A percentile compares a stretch with the other conserved stretches of the same genome.
Conservation (phyloP, 208 protist species). For the Trypanosoma theileri region DNA sequence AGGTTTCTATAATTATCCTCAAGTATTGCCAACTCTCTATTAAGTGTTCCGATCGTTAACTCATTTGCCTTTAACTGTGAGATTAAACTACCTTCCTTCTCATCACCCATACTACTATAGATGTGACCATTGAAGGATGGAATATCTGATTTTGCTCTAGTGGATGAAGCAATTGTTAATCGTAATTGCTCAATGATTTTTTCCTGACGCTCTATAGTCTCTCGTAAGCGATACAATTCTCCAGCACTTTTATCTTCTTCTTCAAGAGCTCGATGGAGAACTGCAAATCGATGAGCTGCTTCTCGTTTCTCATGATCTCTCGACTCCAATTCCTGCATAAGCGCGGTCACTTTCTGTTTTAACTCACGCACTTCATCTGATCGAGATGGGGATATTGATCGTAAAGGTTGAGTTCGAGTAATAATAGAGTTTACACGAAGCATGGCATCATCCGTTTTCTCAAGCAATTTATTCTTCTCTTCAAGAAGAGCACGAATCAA, state of each 20-base stretch:
- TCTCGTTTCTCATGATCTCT: slow-evolving; percentile 18
- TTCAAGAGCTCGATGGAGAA: slow-evolving; percentile 8
- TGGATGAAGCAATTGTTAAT: neutral
- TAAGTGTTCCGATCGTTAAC: slow-evolving; percentile 52
- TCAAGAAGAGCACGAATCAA: slow-evolving; percentile 18
- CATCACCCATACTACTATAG: neutral
- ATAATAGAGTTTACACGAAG: slow-evolving; percentile 11
- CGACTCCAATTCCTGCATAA: slow-evolving; percentile 12
- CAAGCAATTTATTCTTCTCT: slow-evolving; percentile 18
- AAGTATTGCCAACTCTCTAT: slow-evolving; percentile 46
- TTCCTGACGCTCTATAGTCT: slow-evolving; percentile 12
- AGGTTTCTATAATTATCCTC: slow-evolving; percentile 29
- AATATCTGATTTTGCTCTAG: neutral
- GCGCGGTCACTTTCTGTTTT: slow-evolving; percentile 11
- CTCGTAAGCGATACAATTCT: slow-evolving; percentile 9
- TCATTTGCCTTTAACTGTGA: slow-evolving; percentile 42
- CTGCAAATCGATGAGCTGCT: neutral
- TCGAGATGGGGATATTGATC: neutral
- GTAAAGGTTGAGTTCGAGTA: neutral
- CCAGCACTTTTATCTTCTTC: neutral
- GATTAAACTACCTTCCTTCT: neutral
- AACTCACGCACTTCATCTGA: slow-evolving; percentile 17
- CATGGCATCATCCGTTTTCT: slow-evolving; percentile 5
- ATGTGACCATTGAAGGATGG: neutral
- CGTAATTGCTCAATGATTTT: slow-evolving; percentile 9